Conservation (phyloP, 2,329 filamentous ascomycete species). For the Botrytis paeoniae region DNA sequence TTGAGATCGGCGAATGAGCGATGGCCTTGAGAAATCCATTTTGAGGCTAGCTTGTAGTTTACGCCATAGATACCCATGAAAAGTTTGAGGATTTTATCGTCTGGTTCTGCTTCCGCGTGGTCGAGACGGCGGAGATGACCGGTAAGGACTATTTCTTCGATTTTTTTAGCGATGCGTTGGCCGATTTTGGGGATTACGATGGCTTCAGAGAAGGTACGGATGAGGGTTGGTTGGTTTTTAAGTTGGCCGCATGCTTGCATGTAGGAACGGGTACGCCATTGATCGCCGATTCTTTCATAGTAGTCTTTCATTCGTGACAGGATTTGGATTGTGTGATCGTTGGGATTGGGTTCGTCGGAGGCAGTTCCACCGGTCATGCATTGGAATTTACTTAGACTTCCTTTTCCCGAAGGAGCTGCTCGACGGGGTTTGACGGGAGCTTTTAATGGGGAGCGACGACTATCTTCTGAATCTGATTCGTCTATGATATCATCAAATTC, state of each 20-base stretch:
- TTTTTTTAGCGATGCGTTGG: conserved; percentile 71
- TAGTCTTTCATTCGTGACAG: conserved; percentile 76
- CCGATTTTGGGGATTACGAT: conserved; percentile 67
- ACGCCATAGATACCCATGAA: conserved; percentile 82
- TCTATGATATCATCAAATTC: conserved; percentile 35
- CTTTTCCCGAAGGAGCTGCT: conserved; percentile 13
- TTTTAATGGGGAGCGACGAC: conserved; percentile 20
- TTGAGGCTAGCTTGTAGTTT: conserved; percentile 65
- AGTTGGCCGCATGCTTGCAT: conserved; percentile 74
- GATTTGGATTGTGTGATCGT: conserved; percentile 70
- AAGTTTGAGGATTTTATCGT: conserved; percentile 60
- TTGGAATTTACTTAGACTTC: conserved; percentile 48
- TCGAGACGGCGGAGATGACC: conserved; percentile 70
- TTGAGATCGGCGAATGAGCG: conserved; percentile 70
- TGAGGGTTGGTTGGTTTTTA: conserved; percentile 59
- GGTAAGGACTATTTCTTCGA: conserved; percentile 82
- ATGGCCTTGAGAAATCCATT: conserved; percentile 74
- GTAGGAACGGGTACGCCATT: conserved; percentile 74
- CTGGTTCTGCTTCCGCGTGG: conserved; percentile 62
- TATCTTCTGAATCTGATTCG: conserved; percentile 38
- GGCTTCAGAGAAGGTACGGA: conserved; percentile 69
- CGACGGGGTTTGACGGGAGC: conserved; percentile 11
- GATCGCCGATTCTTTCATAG: conserved; percentile 71
- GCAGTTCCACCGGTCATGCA: conserved; percentile 53
- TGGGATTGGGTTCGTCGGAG: conserved; percentile 57